These are phyloP conservation scores for Thermothelomyces thermophilus DNA, from an alignment of 2,329 filamentous ascomycete genomes.

Conservation along the genomic window DNA sequence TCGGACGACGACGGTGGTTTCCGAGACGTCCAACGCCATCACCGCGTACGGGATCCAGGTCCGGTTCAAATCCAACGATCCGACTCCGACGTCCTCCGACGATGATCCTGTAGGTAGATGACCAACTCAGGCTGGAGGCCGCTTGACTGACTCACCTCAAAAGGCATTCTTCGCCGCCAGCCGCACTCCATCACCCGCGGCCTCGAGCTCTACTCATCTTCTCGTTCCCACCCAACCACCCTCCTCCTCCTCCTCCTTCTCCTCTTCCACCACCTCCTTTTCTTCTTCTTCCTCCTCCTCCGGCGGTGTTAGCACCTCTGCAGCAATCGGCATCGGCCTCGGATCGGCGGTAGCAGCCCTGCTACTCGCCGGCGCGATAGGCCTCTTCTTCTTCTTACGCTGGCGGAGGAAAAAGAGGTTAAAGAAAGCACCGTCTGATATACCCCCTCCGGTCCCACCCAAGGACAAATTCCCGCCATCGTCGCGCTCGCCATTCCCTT, in stretches of 20 bases:
- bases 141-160: not conserved
- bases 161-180: not conserved
- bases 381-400: slow-evolving; percentile 22
- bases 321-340: slow-evolving; percentile 25
- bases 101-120: slow-evolving; percentile 6
- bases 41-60: slow-evolving; percentile 23
- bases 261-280: not conserved
- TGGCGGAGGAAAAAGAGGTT: slow-evolving; percentile 17
- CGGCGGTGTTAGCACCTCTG: slow-evolving; percentile 19
- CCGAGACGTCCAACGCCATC: slow-evolving; percentile 18
- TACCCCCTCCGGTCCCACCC: slow-evolving; percentile 20
- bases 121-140: not conserved
- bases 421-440: not conserved
- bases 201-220: slow-evolving; percentile 7
- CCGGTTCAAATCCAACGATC: slow-evolving; percentile 20
- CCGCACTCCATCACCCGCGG: not conserved
- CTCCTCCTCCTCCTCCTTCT: not conserved
- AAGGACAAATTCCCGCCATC: too few species aligned
- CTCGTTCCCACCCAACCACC: slow-evolving; percentile 6
- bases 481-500: not conserved
- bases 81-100: slow-evolving; percentile 2
- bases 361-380: slow-evolving; percentile 14
- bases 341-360: slow-evolving; percentile 23
- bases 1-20: slow-evolving; percentile 7
- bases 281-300: slow-evolving; percentile 4